Evolutionary conservation across 495 filamentous ascomycete genomes (phyloP).

Genomic region (Penicillium desertorum): DNA sequence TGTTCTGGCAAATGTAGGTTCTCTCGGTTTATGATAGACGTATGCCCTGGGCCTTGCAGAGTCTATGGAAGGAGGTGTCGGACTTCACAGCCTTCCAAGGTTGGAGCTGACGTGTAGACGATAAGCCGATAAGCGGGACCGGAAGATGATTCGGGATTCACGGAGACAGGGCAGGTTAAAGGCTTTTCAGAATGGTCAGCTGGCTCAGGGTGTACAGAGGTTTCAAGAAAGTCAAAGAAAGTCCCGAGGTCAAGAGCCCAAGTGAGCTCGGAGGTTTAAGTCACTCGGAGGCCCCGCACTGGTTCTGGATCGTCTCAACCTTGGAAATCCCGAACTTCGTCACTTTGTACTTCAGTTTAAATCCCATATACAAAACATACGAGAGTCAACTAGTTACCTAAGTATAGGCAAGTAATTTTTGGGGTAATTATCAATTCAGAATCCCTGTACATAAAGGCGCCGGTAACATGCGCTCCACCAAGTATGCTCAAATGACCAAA

Average conservation of each 20-base stretch:
- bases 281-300: slow-evolving; percentile 1
- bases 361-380: not conserved
- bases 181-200: not conserved
- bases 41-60: not conserved
- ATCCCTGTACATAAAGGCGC: slow-evolving; percentile 27
- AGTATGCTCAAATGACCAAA: slow-evolving; percentile 21
- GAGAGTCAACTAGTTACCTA: too few species aligned
- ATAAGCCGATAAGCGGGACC: slow-evolving; percentile 15
- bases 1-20: not conserved
- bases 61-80: slow-evolving; percentile 2
- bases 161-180: not conserved
- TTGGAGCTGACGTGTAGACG: slow-evolving; percentile 12
- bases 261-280: not conserved
- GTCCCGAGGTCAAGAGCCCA: not conserved
- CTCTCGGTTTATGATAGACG: not conserved
- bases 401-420: not conserved
- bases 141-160: slow-evolving; percentile 7
- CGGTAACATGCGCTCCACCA: slow-evolving; percentile 27
- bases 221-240: not conserved
- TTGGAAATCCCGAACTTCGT: not conserved
- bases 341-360: not conserved
- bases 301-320: too few species aligned
- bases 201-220: slow-evolving; percentile 3
- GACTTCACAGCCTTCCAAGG: not conserved
- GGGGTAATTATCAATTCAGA: slow-evolving; percentile 10